Evolutionary conservation across 2,329 filamentous ascomycete species (phyloP).

Genomic region (Venturiaceae sp.): DNA sequence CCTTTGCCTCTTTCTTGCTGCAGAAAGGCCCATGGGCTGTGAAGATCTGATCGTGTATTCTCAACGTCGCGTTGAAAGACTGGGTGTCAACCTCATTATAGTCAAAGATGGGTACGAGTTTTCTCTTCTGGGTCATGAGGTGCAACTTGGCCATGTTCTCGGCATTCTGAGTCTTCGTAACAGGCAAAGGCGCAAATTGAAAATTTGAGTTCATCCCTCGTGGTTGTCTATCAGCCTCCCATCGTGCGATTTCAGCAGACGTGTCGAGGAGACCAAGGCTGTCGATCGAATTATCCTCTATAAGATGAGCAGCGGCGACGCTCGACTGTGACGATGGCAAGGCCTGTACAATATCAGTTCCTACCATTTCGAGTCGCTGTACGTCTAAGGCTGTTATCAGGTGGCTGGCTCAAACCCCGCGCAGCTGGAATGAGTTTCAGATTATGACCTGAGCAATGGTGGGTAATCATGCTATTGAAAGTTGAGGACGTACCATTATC

Average conservation of each 20-base stretch:
- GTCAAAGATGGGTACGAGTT: neutral
- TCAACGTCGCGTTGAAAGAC: neutral
- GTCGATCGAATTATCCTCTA: no score
- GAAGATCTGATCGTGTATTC: neutral
- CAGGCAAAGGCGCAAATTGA: neutral
- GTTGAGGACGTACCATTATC: neutral
- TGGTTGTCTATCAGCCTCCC: no score
- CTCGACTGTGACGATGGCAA: no score
- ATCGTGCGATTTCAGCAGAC: neutral
- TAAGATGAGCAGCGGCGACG: no score
- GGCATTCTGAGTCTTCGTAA: neutral
- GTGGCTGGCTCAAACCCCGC: neutral
- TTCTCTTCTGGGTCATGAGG: neutral
- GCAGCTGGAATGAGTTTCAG: neutral
- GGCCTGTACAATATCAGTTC: no score
- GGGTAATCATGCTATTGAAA: neutral
- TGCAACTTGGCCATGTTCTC: neutral
- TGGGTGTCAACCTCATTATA: neutral
- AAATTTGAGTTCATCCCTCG: no score
- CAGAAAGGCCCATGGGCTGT: neutral
- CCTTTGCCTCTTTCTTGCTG: constrained; percentile 5
- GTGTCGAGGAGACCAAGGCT: neutral
- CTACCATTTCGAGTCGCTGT: neutral
- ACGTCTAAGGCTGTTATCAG: neutral
- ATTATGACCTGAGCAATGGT: no score